Base-by-base conservation (phyloP, 2,329 filamentous ascomycete species). In the Scolecobasidium constrictum region DNA sequence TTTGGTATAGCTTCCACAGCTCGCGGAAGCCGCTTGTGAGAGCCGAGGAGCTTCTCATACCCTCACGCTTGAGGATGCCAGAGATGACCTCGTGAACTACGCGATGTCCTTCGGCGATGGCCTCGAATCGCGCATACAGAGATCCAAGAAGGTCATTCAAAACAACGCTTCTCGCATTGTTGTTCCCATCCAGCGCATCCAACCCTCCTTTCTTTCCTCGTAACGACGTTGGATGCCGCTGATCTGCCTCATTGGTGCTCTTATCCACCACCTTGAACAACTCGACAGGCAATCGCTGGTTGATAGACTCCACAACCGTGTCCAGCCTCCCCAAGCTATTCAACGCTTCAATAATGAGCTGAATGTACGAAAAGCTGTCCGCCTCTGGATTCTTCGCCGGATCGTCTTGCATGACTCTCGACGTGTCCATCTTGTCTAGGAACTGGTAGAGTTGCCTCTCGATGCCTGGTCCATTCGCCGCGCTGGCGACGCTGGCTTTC, bases 1-100 rank as follows among this genome's bases (percentile, higher is more conserved):
- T 96, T 57, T 98, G 92, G 55, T 95, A 90, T 5, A 98, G 69
- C 57, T 95, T 94, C 93, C 93, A 98, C 33, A 98, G 67, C 63
- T 96, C 92, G 56, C 90, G 92, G 64, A 98, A 98, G 44, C 87
- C 87, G 43, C 86, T 81, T 4, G 86, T 81, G 39, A 96, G 71
- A 1, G 76, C 72, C 66, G 67, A 81, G 68, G 60, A 78, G 43
- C 74, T 72, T 40, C 58, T 61, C 39, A 71, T 59, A 61, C 83
- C 83, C 56, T 96, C 88, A 39, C 93, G 78, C 48, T 81, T 78
- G 42, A 90, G 78, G 46, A 98, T 84, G 1, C 85, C 84, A 48
- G 82, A 82, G 55, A 95, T 82, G 37, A 93, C 83, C 59, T 96
- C 92, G 60, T 96, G 87, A 45, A 96, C 79, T 0, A 95, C 81